Evolutionary conservation across 768 basidiomycete genomes (phyloP).

Genomic region (Mycena vitilis): DNA sequence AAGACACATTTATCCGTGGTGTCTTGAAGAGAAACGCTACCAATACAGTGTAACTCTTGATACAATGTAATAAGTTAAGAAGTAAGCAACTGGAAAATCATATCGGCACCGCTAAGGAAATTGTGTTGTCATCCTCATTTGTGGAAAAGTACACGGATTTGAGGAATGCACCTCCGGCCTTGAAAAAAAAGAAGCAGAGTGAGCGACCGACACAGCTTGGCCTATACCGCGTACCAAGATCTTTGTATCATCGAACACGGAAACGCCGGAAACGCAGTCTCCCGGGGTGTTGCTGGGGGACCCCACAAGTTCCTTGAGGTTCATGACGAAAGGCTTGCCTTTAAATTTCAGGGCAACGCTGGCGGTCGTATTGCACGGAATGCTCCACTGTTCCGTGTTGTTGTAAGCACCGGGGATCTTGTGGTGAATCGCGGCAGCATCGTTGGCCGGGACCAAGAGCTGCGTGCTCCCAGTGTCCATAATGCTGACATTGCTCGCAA

Average conservation of each 20-base stretch:
- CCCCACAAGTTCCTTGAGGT: constrained; percentile 28
- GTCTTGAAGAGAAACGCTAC: too few species aligned
- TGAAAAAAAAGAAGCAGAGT: too few species aligned
- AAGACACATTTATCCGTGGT: too few species aligned
- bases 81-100: too few species aligned
- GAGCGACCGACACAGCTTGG: too few species aligned
- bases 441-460: constrained; percentile 15
- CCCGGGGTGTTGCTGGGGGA: constrained; percentile 16
- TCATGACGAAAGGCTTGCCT: constrained; percentile 26
- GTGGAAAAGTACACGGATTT: too few species aligned
- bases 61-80: too few species aligned
- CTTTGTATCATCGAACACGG: constrained; percentile 1
- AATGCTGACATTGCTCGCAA: constrained; percentile 17
- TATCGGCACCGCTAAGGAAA: too few species aligned
- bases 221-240: constrained; percentile 15
- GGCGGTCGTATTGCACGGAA: constrained; percentile 39
- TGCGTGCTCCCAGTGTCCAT: constrained; percentile 35
- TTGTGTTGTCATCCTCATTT: too few species aligned
- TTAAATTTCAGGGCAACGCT: constrained; percentile 30
- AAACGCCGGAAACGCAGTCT: constrained; percentile 31
- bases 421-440: constrained; percentile 27
- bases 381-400: constrained; percentile 19
- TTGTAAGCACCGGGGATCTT: constrained; percentile 28
- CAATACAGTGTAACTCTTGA: too few species aligned
- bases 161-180: too few species aligned